Base-by-base conservation (phyloP, 768 basidiomycete genomes). In the Suillus brevipes region DNA sequence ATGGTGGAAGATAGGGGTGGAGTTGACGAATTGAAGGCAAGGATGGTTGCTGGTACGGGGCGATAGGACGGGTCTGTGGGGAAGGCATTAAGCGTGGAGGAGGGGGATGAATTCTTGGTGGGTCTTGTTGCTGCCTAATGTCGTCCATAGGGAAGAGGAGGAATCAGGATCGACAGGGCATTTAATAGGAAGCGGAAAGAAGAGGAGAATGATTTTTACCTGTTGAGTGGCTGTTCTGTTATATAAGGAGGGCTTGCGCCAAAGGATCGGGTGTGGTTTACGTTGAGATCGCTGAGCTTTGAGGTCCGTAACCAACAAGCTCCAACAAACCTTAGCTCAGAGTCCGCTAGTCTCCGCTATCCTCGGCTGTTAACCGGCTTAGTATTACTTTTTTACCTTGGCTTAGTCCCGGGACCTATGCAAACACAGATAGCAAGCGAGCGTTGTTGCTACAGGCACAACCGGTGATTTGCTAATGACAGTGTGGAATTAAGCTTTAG, bases 21-120 rank as follows among this genome's bases (percentile, higher is more conserved):
- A 91, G 79, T 40, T 88, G 85, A 60, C 85, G 86, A 70, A 91
- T 90, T 59, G 89, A 86, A 5, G 89, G 89, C 34, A 91, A 80
- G 53, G 75, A 77, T 12, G 68, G 77, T 55, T 73, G 76, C 50
- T 68, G 77, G 58, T 72, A 72, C 62, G 73, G 71, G 5, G 62
- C 68, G 63, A 73, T 72, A 49, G 69, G 66, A 64, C 78, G 78
- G 23, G 69, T 62, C 18, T 71, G 76, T 8, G 70, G 61, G 12
- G 71, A 66, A 38, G 75, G 65, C 67, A 76, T 65, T 61, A 72
- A 68, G 57, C 73, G 68, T 61, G 71, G 68, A 61, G 74, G 69
- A 53, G 60, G 65, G 49, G 71, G 71, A 36, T 68, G 67, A 59
- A 72, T 77, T 7, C 74, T 77, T 71, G 71, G 75, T 62, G 75